These are phyloP conservation scores for Harrya chromipes DNA, from an alignment of 768 basidiomycete species.

Conservation along the genomic window DNA sequence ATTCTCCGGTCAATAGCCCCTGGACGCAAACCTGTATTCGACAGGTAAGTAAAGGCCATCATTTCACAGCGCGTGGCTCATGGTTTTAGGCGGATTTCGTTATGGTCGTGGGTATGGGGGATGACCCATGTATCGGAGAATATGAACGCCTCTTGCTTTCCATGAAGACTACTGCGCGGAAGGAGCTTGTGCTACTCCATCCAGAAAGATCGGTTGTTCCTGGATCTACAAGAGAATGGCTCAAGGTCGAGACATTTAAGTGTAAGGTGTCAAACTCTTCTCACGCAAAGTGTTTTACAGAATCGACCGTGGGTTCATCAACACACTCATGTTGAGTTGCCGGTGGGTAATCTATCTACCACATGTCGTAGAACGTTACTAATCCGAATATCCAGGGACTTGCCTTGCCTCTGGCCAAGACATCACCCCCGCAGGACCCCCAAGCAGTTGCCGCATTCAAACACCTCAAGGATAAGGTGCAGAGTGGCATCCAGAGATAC, in stretches of 20 bases:
- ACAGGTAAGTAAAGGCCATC: conserved; percentile 51
- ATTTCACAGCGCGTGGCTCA: conserved; percentile 8
- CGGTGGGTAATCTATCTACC: conserved; percentile 43
- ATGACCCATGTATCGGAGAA: conserved; percentile 88
- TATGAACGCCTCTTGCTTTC: conserved; percentile 91
- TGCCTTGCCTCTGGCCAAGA: conserved; percentile 60
- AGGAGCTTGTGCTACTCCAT: conserved; percentile 92
- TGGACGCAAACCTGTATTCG: conserved; percentile 99
- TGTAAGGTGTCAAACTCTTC: neutral
- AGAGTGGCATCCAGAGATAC: conserved; percentile 85
- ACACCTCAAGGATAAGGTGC: conserved; percentile 89
- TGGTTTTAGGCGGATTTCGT: conserved; percentile 77
- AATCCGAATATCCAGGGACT: conserved; percentile 53
- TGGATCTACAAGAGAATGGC: conserved; percentile 93
- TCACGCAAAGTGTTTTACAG: conserved; percentile 37
- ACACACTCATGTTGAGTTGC: conserved; percentile 92
- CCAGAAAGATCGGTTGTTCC: conserved; percentile 85
- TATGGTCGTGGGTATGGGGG: conserved; percentile 91
- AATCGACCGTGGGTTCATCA: conserved; percentile 95
- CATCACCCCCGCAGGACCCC: conserved; percentile 68
- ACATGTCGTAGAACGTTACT: neutral
- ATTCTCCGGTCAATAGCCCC: conserved; percentile 89
- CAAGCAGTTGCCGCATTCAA: conserved; percentile 87
- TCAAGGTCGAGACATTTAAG: conserved; percentile 57
- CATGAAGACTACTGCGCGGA: conserved; percentile 97